Evolutionary conservation across 441 rosid genomes (phyloP).

Genomic region (Rhodomyrtus psidioides): DNA sequence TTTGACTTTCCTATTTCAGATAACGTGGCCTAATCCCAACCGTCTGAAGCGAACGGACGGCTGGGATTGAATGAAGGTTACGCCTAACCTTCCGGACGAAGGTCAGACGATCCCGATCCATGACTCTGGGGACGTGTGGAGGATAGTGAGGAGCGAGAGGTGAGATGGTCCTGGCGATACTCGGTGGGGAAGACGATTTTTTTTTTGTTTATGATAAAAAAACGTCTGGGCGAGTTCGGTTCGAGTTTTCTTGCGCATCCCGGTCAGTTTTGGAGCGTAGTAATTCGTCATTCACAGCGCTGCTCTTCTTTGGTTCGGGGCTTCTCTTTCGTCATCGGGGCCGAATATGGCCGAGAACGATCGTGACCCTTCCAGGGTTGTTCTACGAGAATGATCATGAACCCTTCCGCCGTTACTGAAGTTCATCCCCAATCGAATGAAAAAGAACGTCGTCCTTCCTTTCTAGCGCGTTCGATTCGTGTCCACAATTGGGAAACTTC

Average conservation of each 20-base stretch:
- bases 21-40: too few species aligned
- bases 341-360: background rate
- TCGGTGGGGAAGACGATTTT: background rate
- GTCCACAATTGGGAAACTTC: background rate
- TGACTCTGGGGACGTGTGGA: background rate
- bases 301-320: background rate
- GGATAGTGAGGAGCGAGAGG: background rate
- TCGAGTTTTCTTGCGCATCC: accelerated
- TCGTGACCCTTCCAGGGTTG: background rate
- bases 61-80: too few species aligned
- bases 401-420: background rate
- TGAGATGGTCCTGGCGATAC: background rate
- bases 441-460: background rate
- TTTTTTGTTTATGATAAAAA: too few species aligned
- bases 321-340: background rate
- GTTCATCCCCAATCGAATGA: accelerated
- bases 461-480: background rate
- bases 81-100: too few species aligned
- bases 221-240: background rate
- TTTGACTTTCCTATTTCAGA: too few species aligned
- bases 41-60: too few species aligned
- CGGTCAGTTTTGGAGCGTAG: background rate
- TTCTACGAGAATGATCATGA: background rate
- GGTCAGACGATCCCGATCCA: too few species aligned
- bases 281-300: background rate